Evolutionary conservation across 2,329 filamentous ascomycete species (phyloP).

Genomic region (Falciphora oryzae): DNA sequence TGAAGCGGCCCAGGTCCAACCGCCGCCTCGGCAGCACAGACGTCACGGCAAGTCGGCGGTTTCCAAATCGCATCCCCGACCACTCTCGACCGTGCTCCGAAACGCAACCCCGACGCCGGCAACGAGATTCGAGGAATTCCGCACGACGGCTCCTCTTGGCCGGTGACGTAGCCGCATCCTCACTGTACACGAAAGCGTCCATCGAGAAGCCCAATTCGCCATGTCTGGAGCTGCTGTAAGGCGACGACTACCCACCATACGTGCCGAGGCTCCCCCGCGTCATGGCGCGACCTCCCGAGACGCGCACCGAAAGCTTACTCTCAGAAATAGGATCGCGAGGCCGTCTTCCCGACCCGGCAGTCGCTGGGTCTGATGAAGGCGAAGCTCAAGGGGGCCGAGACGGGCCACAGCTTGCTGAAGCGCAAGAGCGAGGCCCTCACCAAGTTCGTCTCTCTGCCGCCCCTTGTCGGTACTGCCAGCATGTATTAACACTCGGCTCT

Average conservation of each 20-base stretch:
- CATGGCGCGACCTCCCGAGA: not conserved
- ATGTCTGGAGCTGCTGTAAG: slow-evolving; percentile 7
- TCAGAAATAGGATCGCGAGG: slow-evolving; percentile 71
- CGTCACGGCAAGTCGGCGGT: not conserved
- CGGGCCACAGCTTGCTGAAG: slow-evolving; percentile 90
- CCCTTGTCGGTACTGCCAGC: slow-evolving; percentile 7
- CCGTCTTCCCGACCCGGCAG: slow-evolving; percentile 96
- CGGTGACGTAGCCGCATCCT: not conserved
- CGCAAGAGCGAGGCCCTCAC: slow-evolving; percentile 97
- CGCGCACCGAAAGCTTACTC: not conserved
- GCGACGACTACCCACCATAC: not conserved
- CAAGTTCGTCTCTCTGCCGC: slow-evolving; percentile 55
- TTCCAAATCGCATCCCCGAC: no score
- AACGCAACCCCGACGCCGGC: not conserved
- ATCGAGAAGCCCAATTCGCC: not conserved
- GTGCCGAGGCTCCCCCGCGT: not conserved
- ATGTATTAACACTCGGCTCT: slow-evolving; percentile 5
- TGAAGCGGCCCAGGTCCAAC: no score
- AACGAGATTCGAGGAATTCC: not conserved
- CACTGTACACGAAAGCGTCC: not conserved
- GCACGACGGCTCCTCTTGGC: not conserved
- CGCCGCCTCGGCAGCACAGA: not conserved
- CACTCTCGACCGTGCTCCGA: not conserved
- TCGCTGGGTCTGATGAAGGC: slow-evolving; percentile 95
- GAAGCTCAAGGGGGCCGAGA: slow-evolving; percentile 91